Base-by-base conservation (phyloP, 2,329 filamentous ascomycete genomes). In the Penicillium sp. region DNA sequence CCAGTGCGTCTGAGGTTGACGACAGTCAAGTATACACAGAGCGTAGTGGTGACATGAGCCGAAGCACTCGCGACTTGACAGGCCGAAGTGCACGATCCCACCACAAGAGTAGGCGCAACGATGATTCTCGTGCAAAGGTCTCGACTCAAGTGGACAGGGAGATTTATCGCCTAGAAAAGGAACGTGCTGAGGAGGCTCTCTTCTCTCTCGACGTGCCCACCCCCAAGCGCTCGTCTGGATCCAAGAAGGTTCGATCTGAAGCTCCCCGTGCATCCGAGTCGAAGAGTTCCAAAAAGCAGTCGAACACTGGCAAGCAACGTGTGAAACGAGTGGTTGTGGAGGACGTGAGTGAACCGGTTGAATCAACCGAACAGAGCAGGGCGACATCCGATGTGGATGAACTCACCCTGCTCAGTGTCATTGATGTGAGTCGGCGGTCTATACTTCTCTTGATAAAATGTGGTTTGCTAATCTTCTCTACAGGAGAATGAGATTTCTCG, bases 321-420 rank as follows among this genome's bases (percentile, higher is more conserved):
- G 65, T 71, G 26, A 76, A 75, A 60, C 66, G 71, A 23, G 69
- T 73, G 9, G 59, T 71, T 31, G 61, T 74, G 29, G 73, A 75
- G 45, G 71, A 72, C 18, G 59, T 65, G 24, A 71, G 61, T 9
- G 68, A 68, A 21, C 66, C 66, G n/a, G 49, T 71, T 2, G 71
- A 72, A 5, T 58, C 62, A 6, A 69, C 70, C 11, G 63, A 67
- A 45, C 65, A 69, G 36, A 66, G 63, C 13, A 67, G 60, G 46
- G 65, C 58, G 24, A 65, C 66, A 7, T 67, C 64, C 28, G 59
- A 60, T 9, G 66, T 65, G 5, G 64, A 70, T 28, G 76, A 82
- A 50, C 59, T 83, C 43, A 86, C 83, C 1, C 72, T 83, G 55
- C 64, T 87, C 46, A 86, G 81, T 67, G 78, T 79, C 54, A 76